Evolutionary conservation across 1,284 basidiomycete genomes (phyloP).

Genomic region (Tilletia setariae): DNA sequence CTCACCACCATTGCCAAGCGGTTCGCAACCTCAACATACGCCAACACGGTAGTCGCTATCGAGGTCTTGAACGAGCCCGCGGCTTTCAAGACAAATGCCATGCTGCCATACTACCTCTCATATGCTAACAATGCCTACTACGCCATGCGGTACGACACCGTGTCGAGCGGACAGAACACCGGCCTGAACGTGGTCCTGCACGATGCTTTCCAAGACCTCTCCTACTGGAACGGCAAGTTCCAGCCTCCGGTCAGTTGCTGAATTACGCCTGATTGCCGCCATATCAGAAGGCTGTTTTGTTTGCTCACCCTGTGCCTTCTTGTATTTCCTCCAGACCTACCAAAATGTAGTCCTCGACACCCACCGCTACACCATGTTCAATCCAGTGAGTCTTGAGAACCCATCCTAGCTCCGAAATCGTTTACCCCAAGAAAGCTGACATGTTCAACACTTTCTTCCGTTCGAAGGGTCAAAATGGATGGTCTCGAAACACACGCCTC

Average conservation of each 20-base stretch:
- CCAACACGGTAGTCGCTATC: slow-evolving; percentile 38
- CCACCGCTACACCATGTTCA: slow-evolving; percentile 52
- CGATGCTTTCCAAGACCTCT: slow-evolving; percentile 78
- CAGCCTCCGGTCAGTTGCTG: slow-evolving; percentile 56
- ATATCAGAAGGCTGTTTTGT: background rate
- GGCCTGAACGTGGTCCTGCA: slow-evolving; percentile 62
- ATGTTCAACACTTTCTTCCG: slow-evolving; percentile 10
- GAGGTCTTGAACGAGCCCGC: slow-evolving; percentile 48
- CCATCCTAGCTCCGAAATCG: too few relatives aligned
- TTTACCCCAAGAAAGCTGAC: background rate
- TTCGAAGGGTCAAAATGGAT: slow-evolving; percentile 22
- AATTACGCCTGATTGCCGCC: too few relatives aligned
- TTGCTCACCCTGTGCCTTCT: background rate
- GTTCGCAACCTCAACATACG: slow-evolving; percentile 37
- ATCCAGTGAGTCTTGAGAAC: slow-evolving; percentile 16
- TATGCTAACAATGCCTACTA: slow-evolving; percentile 21
- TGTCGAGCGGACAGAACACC: slow-evolving; percentile 32
- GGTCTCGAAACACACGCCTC: slow-evolving; percentile 36
- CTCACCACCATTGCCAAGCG: slow-evolving; percentile 60
- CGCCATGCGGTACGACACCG: slow-evolving; percentile 40
- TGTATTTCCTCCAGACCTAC: slow-evolving; percentile 39
- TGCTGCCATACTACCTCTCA: background rate
- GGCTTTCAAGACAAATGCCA: background rate
- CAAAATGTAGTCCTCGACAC: slow-evolving; percentile 71
- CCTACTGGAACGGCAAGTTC: slow-evolving; percentile 68